These are phyloP conservation scores for Emydomyces testavorans DNA, from an alignment of 2,329 filamentous ascomycete genomes.

Conservation along the genomic window DNA sequence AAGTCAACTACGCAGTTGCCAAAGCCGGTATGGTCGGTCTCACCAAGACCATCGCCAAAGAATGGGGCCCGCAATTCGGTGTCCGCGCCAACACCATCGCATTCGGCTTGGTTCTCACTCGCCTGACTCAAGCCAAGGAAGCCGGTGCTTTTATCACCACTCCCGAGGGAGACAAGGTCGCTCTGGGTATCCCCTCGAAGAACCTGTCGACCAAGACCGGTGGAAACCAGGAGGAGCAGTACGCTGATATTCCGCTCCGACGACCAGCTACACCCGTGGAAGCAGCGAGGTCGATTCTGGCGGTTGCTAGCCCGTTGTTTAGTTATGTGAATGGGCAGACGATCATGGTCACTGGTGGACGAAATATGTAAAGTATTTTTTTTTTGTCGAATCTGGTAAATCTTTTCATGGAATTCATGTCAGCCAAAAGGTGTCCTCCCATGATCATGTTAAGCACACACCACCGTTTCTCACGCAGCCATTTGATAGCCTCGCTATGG, in stretches of 20 bases:
- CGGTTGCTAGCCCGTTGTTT: conserved; percentile 69
- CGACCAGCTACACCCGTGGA: conserved; percentile 68
- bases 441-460: neutral
- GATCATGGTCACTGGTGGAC: conserved; percentile 71
- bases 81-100: conserved; percentile 74
- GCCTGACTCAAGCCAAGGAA: conserved; percentile 75
- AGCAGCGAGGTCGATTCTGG: conserved; percentile 65
- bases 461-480: no score
- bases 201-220: conserved; percentile 33
- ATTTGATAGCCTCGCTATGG: no score
- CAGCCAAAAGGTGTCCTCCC: neutral
- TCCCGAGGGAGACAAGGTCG: conserved; percentile 62
- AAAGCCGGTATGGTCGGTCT: conserved; percentile 75
- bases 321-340: conserved; percentile 80
- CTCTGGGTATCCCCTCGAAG: conserved; percentile 58
- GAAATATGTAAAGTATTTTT: conserved; percentile 42
- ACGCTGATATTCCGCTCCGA: conserved; percentile 65
- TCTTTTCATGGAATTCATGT: neutral
- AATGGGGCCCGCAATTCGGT: conserved; percentile 77
- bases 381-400: neutral
- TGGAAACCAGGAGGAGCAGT: conserved; percentile 28
- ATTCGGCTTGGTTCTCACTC: conserved; percentile 69
- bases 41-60: conserved; percentile 81
- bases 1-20: conserved; percentile 76
- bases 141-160: conserved; percentile 67